phyloP scores from a whole-genome alignment of 2,329 filamentous ascomycete genomes.

The Trichoderma sp. region DNA sequence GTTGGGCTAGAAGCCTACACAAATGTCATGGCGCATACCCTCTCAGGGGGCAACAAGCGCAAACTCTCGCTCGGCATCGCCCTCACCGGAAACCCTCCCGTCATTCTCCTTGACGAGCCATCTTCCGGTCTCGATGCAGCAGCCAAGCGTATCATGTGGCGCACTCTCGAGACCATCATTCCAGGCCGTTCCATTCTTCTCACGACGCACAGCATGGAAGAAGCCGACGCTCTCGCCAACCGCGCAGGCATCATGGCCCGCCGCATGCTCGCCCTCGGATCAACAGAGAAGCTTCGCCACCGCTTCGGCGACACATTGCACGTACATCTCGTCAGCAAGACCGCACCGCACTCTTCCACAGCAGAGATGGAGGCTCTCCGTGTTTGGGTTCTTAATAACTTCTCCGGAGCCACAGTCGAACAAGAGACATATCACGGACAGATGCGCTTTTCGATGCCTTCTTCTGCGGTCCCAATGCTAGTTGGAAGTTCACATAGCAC shows the following conservation, averaged over 20 bases:
- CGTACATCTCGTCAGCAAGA: constrained; percentile 73
- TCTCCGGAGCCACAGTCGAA: constrained; percentile 71
- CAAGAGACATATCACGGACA: constrained; percentile 80
- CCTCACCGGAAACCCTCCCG: constrained; percentile 73
- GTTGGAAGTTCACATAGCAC: neutral
- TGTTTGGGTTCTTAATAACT: constrained; percentile 63
- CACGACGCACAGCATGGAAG: constrained; percentile 81
- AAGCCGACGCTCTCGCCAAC: constrained; percentile 73
- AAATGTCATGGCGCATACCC: constrained; percentile 64
- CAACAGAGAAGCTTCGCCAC: constrained; percentile 66
- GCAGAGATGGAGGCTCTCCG: constrained; percentile 69
- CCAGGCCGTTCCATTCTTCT: constrained; percentile 70
- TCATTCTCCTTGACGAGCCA: constrained; percentile 76
- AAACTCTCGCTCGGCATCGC: constrained; percentile 76
- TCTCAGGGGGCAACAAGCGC: constrained; percentile 77
- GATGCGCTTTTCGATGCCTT: constrained; percentile 74
- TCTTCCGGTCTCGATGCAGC: constrained; percentile 74
- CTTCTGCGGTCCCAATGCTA: constrained; percentile 12
- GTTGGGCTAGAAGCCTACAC: constrained; percentile 68
- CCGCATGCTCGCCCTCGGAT: constrained; percentile 78
- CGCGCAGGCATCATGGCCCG: constrained; percentile 72
- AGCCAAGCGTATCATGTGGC: constrained; percentile 76
- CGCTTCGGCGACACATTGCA: constrained; percentile 75
- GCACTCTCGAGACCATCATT: constrained; percentile 66
- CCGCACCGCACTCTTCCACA: constrained; percentile 69